These are phyloP conservation scores for Themeda triandra DNA, from an alignment of 176 grass and related monocot genomes.

Conservation along the genomic window DNA sequence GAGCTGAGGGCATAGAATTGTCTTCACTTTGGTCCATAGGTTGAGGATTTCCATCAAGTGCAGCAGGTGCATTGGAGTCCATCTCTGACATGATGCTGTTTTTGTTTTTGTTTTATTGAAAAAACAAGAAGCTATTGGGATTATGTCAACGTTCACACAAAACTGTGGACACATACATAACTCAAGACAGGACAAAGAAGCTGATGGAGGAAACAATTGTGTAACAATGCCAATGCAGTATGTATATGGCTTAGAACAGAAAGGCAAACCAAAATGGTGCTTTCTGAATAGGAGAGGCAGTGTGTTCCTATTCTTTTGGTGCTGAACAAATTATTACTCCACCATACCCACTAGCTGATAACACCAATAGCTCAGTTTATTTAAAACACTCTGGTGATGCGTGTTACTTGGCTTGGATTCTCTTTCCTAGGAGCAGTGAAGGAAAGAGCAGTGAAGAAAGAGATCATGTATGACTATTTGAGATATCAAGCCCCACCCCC, in stretches of 20 bases:
- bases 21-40: constrained; percentile 58
- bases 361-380: not conserved
- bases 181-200: not conserved
- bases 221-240: not conserved
- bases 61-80: constrained; percentile 18
- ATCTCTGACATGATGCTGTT: constrained; percentile 41
- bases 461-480: not conserved
- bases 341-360: not conserved
- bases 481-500: not conserved
- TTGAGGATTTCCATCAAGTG: constrained; percentile 30
- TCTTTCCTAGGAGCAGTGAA: not conserved
- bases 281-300: not conserved
- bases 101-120: not conserved
- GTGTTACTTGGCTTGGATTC: not conserved
- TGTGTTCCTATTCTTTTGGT: not conserved
- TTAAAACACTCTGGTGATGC: not conserved
- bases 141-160: not conserved
- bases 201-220: not conserved
- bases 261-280: not conserved
- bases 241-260: not conserved
- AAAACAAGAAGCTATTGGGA: not conserved
- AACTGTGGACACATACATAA: not conserved
- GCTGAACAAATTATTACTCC: not conserved
- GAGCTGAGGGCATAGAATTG: constrained; percentile 68
- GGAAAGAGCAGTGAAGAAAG: not conserved